Evolutionary conservation across 2,329 filamentous ascomycete species (phyloP).

Genomic region (Pseudonectria foliicola): DNA sequence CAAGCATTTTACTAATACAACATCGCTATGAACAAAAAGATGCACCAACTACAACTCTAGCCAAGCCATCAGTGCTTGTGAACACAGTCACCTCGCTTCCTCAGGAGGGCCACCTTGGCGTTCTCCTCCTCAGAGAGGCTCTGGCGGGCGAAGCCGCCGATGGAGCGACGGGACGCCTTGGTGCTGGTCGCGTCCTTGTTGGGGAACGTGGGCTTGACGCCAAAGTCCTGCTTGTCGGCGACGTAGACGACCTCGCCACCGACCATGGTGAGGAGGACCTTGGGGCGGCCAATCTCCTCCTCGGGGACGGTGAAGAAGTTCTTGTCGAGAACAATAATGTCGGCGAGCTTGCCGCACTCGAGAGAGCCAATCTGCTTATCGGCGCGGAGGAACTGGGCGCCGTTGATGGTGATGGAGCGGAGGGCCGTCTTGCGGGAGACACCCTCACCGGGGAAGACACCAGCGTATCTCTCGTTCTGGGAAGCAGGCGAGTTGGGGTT

Average conservation of each 20-base stretch:
- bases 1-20: too few relatives aligned
- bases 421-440: slow-evolving; percentile 16
- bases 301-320: slow-evolving; percentile 20
- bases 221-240: slow-evolving; percentile 16
- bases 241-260: slow-evolving; percentile 21
- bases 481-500: slow-evolving; percentile 20
- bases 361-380: slow-evolving; percentile 19
- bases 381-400: slow-evolving; percentile 17
- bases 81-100: slow-evolving; percentile 13
- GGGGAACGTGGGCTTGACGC: slow-evolving; percentile 17
- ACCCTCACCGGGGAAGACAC: slow-evolving; percentile 13
- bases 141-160: slow-evolving; percentile 13
- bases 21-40: too few relatives aligned
- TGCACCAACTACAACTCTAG: too few relatives aligned
- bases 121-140: slow-evolving; percentile 7
- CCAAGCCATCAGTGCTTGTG: slow-evolving; percentile 11
- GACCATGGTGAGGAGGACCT: slow-evolving; percentile 19
- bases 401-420: slow-evolving; percentile 17
- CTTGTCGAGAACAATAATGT: slow-evolving; percentile 17
- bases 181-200: slow-evolving; percentile 12
- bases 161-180: slow-evolving; percentile 11
- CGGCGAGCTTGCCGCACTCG: slow-evolving; percentile 20
- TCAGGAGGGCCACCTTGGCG: slow-evolving; percentile 6
- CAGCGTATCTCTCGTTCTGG: slow-evolving; percentile 13
- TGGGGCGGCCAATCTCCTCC: slow-evolving; percentile 17